phyloP scores from a whole-genome alignment of 2,329 filamentous ascomycete species.

The Magnaporthiopsis poae region DNA sequence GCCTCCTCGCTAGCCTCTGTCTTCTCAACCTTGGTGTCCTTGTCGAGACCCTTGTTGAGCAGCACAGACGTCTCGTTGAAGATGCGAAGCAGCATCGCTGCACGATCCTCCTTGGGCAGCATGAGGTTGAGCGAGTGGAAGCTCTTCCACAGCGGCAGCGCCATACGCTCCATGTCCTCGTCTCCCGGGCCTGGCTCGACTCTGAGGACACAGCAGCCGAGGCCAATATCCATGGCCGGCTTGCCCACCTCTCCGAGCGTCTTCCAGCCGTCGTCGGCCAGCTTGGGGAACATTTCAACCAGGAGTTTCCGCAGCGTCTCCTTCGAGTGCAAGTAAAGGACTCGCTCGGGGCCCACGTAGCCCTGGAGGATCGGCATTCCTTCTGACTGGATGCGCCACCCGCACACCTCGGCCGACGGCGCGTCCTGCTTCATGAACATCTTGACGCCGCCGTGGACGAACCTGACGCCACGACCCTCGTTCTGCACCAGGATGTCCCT shows the following conservation, averaged over 20 bases:
- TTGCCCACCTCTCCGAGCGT: slow-evolving; percentile 80
- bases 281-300: slow-evolving; percentile 92
- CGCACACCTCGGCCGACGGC: slow-evolving; percentile 74
- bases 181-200: slow-evolving; percentile 64
- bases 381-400: slow-evolving; percentile 92
- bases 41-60: slow-evolving; percentile 56
- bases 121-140: slow-evolving; percentile 88
- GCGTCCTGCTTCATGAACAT: slow-evolving; percentile 99
- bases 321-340: slow-evolving; percentile 65
- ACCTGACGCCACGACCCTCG: slow-evolving; percentile 83
- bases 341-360: slow-evolving; percentile 71
- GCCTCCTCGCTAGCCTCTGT: slow-evolving; percentile 24
- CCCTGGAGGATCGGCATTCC: slow-evolving; percentile 84
- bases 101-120: slow-evolving; percentile 93
- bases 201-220: slow-evolving; percentile 86
- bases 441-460: slow-evolving; percentile 92
- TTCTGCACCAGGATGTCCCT: slow-evolving; percentile 79
- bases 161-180: slow-evolving; percentile 61
- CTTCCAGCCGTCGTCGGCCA: slow-evolving; percentile 63
- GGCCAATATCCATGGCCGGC: slow-evolving; percentile 64
- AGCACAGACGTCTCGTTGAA: slow-evolving; percentile 83
- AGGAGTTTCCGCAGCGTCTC: slow-evolving; percentile 73
- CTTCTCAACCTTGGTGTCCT: slow-evolving; percentile 31
- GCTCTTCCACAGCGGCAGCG: slow-evolving; percentile 88
- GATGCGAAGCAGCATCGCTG: slow-evolving; percentile 80